phyloP scores from a whole-genome alignment of 805 yeast species.

The Wickerhamiella bombiphila region DNA sequence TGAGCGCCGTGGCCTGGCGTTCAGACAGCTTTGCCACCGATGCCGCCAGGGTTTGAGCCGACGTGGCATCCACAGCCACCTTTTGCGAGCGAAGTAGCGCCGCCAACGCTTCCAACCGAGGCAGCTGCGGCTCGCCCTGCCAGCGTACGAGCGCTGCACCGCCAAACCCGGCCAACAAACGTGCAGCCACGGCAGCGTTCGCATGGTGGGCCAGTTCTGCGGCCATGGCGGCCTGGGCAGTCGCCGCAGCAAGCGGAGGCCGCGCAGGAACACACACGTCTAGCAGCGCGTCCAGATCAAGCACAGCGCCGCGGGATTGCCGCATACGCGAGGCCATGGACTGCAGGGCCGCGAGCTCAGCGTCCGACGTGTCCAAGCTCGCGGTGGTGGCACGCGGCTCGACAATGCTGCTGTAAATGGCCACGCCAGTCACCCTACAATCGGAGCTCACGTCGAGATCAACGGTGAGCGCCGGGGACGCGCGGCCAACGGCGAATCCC shows the following conservation, averaged over 20 bases:
- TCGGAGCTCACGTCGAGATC: conserved; percentile 66
- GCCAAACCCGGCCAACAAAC: conserved; percentile 59
- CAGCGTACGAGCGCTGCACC: conserved; percentile 73
- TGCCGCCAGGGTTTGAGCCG: conserved; percentile 54
- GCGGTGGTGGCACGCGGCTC: background rate
- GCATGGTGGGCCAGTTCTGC: conserved; percentile 70
- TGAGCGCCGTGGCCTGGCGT: conserved; percentile 54
- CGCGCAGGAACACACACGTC: conserved; percentile 13
- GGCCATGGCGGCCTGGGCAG: conserved; percentile 35
- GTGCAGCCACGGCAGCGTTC: conserved; percentile 75
- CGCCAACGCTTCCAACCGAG: conserved; percentile 65
- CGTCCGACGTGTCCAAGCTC: conserved; percentile 1
- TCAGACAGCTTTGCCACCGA: conserved; percentile 55
- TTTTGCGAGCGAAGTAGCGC: conserved; percentile 42
- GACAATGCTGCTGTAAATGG: background rate
- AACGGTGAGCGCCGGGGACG: conserved; percentile 58
- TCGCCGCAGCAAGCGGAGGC: conserved; percentile 8
- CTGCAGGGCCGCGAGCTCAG: conserved; percentile 4
- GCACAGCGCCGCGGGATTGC: conserved; percentile 7
- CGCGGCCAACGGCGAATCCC: conserved; percentile 41
- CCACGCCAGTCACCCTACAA: background rate
- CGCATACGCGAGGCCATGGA: conserved; percentile 8
- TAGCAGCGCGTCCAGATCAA: conserved; percentile 6
- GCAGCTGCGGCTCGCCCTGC: conserved; percentile 69
- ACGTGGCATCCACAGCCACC: conserved; percentile 55